Conservation (phyloP, 441 rosid species). For the Geranium incanum region DNA sequence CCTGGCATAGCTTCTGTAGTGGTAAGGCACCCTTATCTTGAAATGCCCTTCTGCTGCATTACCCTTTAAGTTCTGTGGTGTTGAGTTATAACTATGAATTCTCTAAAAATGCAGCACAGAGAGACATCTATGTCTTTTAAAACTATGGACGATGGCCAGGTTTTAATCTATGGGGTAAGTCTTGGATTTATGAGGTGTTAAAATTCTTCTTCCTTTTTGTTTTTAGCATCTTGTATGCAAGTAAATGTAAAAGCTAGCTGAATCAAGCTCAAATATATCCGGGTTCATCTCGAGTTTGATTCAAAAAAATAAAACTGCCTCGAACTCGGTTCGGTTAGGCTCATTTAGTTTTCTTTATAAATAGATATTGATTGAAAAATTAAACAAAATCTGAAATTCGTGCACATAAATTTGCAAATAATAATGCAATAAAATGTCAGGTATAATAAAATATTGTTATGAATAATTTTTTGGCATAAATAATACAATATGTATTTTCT, state of each 20-base stretch:
- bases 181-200: neutral
- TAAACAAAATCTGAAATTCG: neutral
- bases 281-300: neutral
- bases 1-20: constrained; percentile 97
- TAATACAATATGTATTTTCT: neutral
- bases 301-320: neutral
- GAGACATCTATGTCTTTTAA: constrained; percentile 96
- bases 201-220: neutral
- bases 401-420: neutral
- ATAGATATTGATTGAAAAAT: neutral
- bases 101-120: constrained; percentile 54
- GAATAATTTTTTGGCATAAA: too few species aligned
- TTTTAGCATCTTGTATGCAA: neutral
- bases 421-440: neutral
- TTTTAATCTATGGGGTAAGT: constrained; percentile 75
- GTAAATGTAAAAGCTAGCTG: neutral
- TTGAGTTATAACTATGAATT: constrained; percentile 16
- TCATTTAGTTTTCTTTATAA: neutral
- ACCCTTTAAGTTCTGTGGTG: constrained; percentile 10
- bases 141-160: constrained; percentile 98
- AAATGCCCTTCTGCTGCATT: constrained; percentile 13
- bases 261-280: neutral
- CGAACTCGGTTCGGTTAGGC: neutral
- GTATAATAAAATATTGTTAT: neutral
- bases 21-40: constrained; percentile 37